Evolutionary conservation across 2,329 filamentous ascomycete genomes (phyloP).

Genomic region (Bipolaris victoriae): DNA sequence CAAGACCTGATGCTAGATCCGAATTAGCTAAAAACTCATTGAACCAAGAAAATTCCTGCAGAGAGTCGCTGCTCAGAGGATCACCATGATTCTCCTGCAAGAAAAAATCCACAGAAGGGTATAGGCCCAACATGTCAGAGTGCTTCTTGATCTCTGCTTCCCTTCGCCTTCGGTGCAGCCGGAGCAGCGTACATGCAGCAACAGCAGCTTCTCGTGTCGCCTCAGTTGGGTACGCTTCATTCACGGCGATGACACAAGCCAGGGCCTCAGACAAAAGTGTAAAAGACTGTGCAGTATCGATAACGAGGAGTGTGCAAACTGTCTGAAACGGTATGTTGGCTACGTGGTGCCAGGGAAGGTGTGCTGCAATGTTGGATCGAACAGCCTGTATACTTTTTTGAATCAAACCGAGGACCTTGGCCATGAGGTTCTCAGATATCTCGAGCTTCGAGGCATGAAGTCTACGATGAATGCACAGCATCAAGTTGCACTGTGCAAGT

Average conservation of each 20-base stretch:
- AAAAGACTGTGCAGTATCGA: background rate
- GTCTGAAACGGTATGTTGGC: background rate
- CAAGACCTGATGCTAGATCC: background rate
- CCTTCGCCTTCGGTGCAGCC: background rate
- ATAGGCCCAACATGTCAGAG: background rate
- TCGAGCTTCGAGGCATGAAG: constrained; percentile 1
- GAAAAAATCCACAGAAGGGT: background rate
- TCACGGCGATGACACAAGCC: background rate
- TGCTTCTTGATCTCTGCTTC: background rate
- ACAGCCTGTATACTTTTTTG: background rate
- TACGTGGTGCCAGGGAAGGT: background rate
- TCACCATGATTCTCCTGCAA: background rate
- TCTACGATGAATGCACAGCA: background rate
- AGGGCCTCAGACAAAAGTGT: background rate
- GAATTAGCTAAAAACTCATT: background rate
- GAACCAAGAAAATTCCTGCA: background rate
- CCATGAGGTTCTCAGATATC: background rate
- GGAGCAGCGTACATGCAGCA: background rate
- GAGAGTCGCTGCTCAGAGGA: background rate
- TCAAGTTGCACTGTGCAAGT: background rate
- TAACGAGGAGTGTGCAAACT: background rate
- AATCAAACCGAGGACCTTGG: background rate
- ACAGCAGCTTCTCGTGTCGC: background rate
- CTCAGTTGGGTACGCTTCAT: background rate
- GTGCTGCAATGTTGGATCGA: background rate